A percentile compares a stretch with the other conserved stretches of the same genome.
These are phyloP conservation scores for Phytophthora sansomeana DNA, from an alignment of 352 stramenopile genomes.

Conservation along the genomic window DNA sequence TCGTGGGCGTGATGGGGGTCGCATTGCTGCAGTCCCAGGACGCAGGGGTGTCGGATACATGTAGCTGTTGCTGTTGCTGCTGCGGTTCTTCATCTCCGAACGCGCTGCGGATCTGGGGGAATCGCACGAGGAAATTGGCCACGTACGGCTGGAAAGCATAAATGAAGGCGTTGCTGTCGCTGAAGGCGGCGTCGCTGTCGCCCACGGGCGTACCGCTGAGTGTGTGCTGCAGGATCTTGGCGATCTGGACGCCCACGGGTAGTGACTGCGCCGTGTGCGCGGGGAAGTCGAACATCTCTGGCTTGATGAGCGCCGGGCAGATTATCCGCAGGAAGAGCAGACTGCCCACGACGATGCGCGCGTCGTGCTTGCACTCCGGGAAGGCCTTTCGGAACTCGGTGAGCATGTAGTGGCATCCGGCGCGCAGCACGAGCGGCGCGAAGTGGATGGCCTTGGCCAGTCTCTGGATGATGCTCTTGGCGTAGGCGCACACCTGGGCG, in stretches of 20 bases:
- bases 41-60: constrained; percentile 19
- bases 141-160: constrained; percentile 68
- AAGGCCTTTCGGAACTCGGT: constrained; percentile 77
- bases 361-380: constrained; percentile 62
- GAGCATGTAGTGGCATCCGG: constrained; percentile 77
- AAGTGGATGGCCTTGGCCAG: constrained; percentile 78
- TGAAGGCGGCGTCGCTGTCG: constrained; percentile 54
- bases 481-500: constrained; percentile 58
- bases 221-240: constrained; percentile 84
- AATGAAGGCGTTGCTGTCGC: constrained; percentile 72
- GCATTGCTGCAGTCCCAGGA: constrained; percentile 43
- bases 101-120: constrained; percentile 58
- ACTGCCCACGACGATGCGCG: constrained; percentile 78
- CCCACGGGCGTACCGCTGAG: constrained; percentile 64
- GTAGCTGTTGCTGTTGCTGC: constrained; percentile 21
- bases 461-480: constrained; percentile 71
- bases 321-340: constrained; percentile 82
- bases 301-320: constrained; percentile 83
- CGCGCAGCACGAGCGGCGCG: constrained; percentile 74
- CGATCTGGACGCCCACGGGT: constrained; percentile 70
- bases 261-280: constrained; percentile 62
- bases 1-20: constrained; percentile 37
- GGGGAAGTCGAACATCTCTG: constrained; percentile 80
- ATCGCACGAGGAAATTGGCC: constrained; percentile 64
- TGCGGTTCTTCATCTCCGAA: constrained; percentile 38